A percentile compares a stretch with the other conserved stretches of the same genome.
Conservation (phyloP, 495 filamentous ascomycete species). For the Penicillium simplicissimum region DNA sequence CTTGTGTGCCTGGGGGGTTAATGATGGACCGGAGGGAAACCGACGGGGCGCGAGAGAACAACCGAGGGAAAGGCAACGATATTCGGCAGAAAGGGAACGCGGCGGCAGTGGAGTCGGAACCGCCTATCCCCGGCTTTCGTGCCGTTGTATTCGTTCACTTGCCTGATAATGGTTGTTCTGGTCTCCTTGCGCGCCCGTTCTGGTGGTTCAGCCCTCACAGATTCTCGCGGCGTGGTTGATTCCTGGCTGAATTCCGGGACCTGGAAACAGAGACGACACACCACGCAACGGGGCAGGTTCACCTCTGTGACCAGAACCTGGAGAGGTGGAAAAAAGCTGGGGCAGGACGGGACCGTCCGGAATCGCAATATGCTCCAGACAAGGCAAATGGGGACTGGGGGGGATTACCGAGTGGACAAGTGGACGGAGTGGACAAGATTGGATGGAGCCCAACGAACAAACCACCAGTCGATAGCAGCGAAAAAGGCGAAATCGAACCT, state of each 20-base stretch:
- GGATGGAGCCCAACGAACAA: background rate
- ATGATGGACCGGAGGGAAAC: conserved; percentile 1
- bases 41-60: conserved; percentile 18
- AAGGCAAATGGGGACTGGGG: conserved; percentile 17
- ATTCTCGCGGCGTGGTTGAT: background rate
- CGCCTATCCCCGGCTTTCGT: background rate
- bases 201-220: background rate
- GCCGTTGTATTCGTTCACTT: background rate
- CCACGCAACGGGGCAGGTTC: too few relatives aligned
- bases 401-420: conserved; percentile 21
- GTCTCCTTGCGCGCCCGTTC: background rate
- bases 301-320: background rate
- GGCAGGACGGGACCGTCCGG: conserved; percentile 32
- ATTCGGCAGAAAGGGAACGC: conserved; percentile 35
- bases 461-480: background rate
- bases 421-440: background rate
- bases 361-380: conserved; percentile 4
- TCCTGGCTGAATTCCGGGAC: background rate
- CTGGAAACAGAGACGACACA: background rate
- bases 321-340: conserved; percentile 24
- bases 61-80: conserved; percentile 31
- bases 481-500: conserved; percentile 4
- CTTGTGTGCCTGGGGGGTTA: background rate
- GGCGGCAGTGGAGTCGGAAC: conserved; percentile 22
- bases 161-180: background rate